These are phyloP conservation scores for Kodamaea fukazawae DNA, from an alignment of 805 yeast genomes.

Conservation along the genomic window DNA sequence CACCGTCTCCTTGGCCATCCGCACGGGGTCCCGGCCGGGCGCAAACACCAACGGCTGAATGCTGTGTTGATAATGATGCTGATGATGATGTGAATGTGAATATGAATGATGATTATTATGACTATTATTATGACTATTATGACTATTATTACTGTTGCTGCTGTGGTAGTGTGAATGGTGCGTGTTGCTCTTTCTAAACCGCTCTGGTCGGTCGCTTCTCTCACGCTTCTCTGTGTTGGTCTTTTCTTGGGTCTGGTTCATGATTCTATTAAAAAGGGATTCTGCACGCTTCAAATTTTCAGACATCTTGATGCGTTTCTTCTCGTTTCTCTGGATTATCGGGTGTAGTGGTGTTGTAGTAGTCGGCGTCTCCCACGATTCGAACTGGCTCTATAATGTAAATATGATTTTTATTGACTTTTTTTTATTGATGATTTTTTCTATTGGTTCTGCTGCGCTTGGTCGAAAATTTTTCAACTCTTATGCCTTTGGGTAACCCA, in stretches of 20 bases:
- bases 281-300: slow-evolving; percentile 48
- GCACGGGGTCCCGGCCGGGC: slow-evolving; percentile 36
- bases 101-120: slow-evolving; percentile 8
- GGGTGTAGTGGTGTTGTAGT: not conserved
- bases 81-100: slow-evolving; percentile 8
- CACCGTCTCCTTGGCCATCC: slow-evolving; percentile 32
- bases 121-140: slow-evolving; percentile 9
- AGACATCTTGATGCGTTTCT: slow-evolving; percentile 28
- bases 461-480: slow-evolving; percentile 5
- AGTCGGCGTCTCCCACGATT: not conserved
- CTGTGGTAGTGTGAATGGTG: slow-evolving; percentile 12
- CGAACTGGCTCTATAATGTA: not conserved
- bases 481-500: too few species aligned
- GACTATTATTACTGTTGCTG: not conserved
- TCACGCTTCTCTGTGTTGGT: slow-evolving; percentile 11
- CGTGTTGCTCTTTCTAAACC: slow-evolving; percentile 7
- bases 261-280: slow-evolving; percentile 44
- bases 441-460: not conserved
- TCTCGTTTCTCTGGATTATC: not conserved
- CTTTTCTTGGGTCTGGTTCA: slow-evolving; percentile 33
- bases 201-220: slow-evolving; percentile 6
- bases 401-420: not conserved
- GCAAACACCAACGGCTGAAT: slow-evolving; percentile 16
- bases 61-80: slow-evolving; percentile 9
- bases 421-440: not conserved